Conservation (phyloP, 2,329 filamentous ascomycete species). For the Nemania abortiva region DNA sequence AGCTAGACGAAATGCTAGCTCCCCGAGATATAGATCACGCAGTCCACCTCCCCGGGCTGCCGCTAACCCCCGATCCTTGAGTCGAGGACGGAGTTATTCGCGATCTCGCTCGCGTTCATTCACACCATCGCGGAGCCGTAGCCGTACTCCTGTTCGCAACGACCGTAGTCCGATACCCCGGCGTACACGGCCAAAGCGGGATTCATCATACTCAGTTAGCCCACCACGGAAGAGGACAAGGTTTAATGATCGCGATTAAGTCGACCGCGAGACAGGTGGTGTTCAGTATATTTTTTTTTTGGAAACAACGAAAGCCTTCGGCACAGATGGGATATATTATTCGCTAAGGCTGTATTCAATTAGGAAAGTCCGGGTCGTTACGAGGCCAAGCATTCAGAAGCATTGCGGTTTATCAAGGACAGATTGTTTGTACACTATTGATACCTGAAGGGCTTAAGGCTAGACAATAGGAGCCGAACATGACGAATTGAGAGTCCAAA, state of each 20-base stretch:
- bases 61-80: slow-evolving; percentile 41
- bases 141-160: slow-evolving; percentile 37
- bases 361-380: background rate
- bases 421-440: slow-evolving; percentile 37
- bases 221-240: slow-evolving; percentile 43
- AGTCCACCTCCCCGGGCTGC: slow-evolving; percentile 34
- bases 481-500: background rate
- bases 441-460: slow-evolving; percentile 18
- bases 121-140: slow-evolving; percentile 45
- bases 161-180: slow-evolving; percentile 43
- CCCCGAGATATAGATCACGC: slow-evolving; percentile 35
- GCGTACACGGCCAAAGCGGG: slow-evolving; percentile 40
- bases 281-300: slow-evolving; percentile 28
- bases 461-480: slow-evolving; percentile 21
- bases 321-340: background rate
- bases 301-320: background rate
- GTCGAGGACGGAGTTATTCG: slow-evolving; percentile 42
- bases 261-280: background rate
- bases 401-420: slow-evolving; percentile 16
- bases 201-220: slow-evolving; percentile 40
- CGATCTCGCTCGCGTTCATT: slow-evolving; percentile 43
- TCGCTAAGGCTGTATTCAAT: slow-evolving; percentile 14
- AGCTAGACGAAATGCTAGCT: slow-evolving; percentile 34
- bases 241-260: slow-evolving; percentile 40
- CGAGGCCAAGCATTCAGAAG: background rate